Conservation (phyloP, 2,329 filamentous ascomycete genomes). For the Ophiostoma montium region DNA sequence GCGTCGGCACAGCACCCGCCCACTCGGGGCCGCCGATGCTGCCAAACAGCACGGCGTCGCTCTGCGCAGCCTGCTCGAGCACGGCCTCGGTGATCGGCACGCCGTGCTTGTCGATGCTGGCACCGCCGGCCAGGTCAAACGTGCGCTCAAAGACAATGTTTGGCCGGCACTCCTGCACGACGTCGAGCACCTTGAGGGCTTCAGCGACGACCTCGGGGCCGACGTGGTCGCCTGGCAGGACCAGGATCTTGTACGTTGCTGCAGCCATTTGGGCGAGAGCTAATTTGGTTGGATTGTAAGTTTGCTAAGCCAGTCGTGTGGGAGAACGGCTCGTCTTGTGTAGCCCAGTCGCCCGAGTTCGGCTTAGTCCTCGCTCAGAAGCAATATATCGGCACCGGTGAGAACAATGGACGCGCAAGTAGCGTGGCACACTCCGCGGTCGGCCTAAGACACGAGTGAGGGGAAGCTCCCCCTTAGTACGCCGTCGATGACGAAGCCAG, state of each 20-base stretch:
- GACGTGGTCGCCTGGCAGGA: slow-evolving; percentile 32
- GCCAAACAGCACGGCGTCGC: slow-evolving; percentile 33
- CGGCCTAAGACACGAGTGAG: too few relatives aligned
- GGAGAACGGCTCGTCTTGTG: too few relatives aligned
- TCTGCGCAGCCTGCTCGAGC: slow-evolving; percentile 24
- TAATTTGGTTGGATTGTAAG: too few relatives aligned
- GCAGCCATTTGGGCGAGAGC: neutral
- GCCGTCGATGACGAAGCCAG: too few relatives aligned
- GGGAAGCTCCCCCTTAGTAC: too few relatives aligned
- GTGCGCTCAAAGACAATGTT: slow-evolving; percentile 18
- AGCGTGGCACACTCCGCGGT: slow-evolving; percentile 2
- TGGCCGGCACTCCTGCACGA: slow-evolving; percentile 22
- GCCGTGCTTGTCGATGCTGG: slow-evolving; percentile 30
- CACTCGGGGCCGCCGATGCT: slow-evolving; percentile 34
- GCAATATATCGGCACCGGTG: too few relatives aligned
- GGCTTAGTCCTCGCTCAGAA: slow-evolving; percentile 1
- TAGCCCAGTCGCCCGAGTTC: slow-evolving; percentile 6
- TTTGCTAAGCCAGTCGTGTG: too few relatives aligned
- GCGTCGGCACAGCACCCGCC: slow-evolving; percentile 26
- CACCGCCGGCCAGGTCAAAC: slow-evolving; percentile 19
- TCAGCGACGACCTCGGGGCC: slow-evolving; percentile 33
- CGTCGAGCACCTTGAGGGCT: slow-evolving; percentile 31
- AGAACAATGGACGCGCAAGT: neutral
- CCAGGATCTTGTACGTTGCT: slow-evolving; percentile 21
- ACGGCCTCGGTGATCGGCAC: slow-evolving; percentile 29